Base-by-base conservation (phyloP, 208 protist species). In the Wallacemonas rigidus region DNA sequence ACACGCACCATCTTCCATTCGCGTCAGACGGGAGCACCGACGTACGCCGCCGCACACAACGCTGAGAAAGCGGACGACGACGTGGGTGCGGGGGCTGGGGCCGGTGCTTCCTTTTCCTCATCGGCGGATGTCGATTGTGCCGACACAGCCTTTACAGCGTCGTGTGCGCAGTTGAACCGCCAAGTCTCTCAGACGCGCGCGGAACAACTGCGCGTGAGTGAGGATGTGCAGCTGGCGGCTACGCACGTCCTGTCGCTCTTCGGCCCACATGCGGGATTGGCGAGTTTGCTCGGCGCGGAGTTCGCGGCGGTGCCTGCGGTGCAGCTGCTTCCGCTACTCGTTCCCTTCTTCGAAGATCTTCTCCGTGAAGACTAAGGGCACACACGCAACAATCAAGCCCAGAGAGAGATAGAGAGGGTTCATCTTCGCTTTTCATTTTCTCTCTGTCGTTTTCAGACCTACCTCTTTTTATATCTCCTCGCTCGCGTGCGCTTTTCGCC, bases 321-420 rank as follows among this genome's bases (percentile, higher is more conserved):
- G 38, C 75, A 84, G 35, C 71, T 80, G 60, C 69, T 89, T 15
- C 84, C 84, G 3, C 67, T 82, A 17, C 60, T 85, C 4, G 41
- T 81, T n/a, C 56, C 75, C 0, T 38, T 86, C 7, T 44, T 89
- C 40, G 74, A 86, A 60, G 56, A 71, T 0, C 76, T 89, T 43
- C 70, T 85, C 6, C 48, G 53, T 17, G 76, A 79, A 9, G 54
- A 76, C 14, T 79, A 57, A 64, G 39, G 15, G 17, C 0, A 17
- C 17, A 35, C 41, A 72, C 11, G 26, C 0, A 57, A 58, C 38
- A 70, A 8, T 26, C 26, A 26, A 26, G 26, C 26, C 26, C 26
- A 26, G 26, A 26, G 26, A 26, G 26, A 26, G 26, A 26, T 26
- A 26, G 26, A 26, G 26, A 26, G 26, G 26, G 26, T 26, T 26